Base-by-base conservation (phyloP, 2,329 filamentous ascomycete genomes). In the Phyllosticta capitalensis region DNA sequence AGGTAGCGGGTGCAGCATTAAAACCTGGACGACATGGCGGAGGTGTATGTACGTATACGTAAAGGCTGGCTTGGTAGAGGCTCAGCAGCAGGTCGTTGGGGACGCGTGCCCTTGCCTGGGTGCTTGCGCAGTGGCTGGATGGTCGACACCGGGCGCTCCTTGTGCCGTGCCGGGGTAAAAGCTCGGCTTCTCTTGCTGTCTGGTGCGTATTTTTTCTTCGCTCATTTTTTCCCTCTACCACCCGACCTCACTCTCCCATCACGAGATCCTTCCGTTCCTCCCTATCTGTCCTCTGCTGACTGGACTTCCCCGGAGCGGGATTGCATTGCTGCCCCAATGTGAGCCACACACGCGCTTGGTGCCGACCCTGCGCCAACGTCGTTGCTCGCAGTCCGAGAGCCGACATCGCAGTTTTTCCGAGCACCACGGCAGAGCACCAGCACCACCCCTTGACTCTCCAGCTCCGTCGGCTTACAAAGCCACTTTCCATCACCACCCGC, bases 381-480 rank as follows among this genome's bases (percentile, higher is more conserved):
- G 53, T 52, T 52, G 38, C 52, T 12, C 24, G 20, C 20, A 45
- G 22, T 38, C 56, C 56, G n/a, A n/a, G n/a, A n/a, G n/a, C n/a
- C n/a, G 56, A 58, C 56, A 58, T 53, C 56, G 51, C 56, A 17
- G 55, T 30, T 21, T 57, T 52, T 52, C 24, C 24, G 24, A 26
- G 24, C 24, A 26, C 24, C 24, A 26, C 4, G 7, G 14, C 45
- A n/a, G n/a, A n/a, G n/a, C n/a, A n/a, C n/a, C n/a, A 20, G 4
- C 45, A 49, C 4, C 10, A 26, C 50, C 24, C 24, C 50, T 26
- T 52, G 20, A 22, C 50, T 52, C 26, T 54, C 57, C 33, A 52
- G 24, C 52, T 28, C 57, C 52, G 52, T 30, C 57, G 24, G 52
- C 52, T 59, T 59, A 59, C 53, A 59, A 59, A 59, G 57, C 57